Conservation (phyloP, 1,139 yeast genomes). For the Kodamaea plutei region DNA sequence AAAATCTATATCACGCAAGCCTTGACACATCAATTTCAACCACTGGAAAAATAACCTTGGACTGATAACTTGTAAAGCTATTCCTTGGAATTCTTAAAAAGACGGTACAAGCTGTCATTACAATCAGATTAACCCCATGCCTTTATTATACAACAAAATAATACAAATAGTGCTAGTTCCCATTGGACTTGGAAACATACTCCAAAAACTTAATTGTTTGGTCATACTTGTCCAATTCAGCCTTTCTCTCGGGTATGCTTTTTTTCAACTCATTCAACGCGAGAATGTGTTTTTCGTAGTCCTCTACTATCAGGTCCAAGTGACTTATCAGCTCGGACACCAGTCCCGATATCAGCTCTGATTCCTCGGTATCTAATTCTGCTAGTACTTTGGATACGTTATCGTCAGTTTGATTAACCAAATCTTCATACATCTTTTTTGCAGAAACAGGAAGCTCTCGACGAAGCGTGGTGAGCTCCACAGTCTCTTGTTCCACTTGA, state of each 20-base stretch:
- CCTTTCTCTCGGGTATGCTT: conserved; percentile 28
- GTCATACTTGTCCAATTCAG: conserved; percentile 28
- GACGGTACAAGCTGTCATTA: too few relatives aligned
- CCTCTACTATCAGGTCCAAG: conserved; percentile 20
- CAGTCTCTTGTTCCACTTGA: conserved; percentile 56
- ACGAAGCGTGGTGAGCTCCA: conserved; percentile 48
- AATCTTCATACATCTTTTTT: conserved; percentile 22
- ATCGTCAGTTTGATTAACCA: conserved; percentile 28
- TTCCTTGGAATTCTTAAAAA: too few relatives aligned
- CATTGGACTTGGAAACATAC: too few relatives aligned
- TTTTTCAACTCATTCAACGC: conserved; percentile 24
- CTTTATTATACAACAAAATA: too few relatives aligned
- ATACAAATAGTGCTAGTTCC: too few relatives aligned
- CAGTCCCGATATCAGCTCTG: conserved; percentile 8
- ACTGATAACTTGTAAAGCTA: too few relatives aligned
- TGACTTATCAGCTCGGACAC: conserved; percentile 12
- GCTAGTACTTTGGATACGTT: conserved; percentile 28
- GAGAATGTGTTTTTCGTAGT: conserved; percentile 25
- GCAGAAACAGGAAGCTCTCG: conserved; percentile 47
- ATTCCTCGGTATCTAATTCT: conserved; percentile 15
- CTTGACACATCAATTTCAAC: too few relatives aligned
- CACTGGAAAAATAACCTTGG: too few relatives aligned
- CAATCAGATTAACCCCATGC: too few relatives aligned
- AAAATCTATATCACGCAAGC: too few relatives aligned
- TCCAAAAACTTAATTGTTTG: conserved; percentile 33